Evolutionary conservation across 2,329 filamentous ascomycete genomes (phyloP).

Genomic region (Fonsecaea monophora): DNA sequence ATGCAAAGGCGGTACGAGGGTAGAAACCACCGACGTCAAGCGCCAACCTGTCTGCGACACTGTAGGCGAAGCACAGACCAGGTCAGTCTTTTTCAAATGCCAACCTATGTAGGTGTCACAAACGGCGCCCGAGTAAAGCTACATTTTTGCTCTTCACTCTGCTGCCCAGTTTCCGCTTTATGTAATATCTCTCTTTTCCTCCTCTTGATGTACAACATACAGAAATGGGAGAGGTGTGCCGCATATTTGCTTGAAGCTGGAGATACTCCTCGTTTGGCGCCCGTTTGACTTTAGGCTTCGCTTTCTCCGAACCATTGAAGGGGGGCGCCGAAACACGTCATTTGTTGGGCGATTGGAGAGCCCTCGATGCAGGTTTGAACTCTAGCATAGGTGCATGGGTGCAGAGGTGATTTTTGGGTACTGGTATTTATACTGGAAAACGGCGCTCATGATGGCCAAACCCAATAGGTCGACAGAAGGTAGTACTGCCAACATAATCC

Average conservation of each 20-base stretch:
- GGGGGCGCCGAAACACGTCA: not conserved
- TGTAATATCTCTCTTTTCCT: not conserved
- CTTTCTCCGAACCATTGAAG: not conserved
- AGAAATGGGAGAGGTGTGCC: not conserved
- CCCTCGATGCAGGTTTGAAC: not conserved
- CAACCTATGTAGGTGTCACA: not conserved
- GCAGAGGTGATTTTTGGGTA: not conserved
- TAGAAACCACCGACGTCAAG: slow-evolving; percentile 1
- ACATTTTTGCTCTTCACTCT: not conserved
- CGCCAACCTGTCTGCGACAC: slow-evolving; percentile 3
- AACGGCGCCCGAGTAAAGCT: slow-evolving; percentile 3
- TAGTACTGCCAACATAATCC: not conserved
- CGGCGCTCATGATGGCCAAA: no score
- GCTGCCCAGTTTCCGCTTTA: not conserved
- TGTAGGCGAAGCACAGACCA: slow-evolving; percentile 2
- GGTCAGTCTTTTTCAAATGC: not conserved
- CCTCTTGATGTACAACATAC: not conserved
- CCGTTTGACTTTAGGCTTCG: slow-evolving; percentile 3
- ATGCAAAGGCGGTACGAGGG: not conserved
- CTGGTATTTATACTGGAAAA: not conserved
- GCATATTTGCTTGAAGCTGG: not conserved
- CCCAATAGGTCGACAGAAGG: not conserved
- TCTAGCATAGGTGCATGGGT: not conserved
- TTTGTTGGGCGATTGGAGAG: not conserved
- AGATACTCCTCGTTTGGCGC: not conserved